Evolutionary conservation across 768 basidiomycete genomes (phyloP), one percentile per base, ranked within the genome.

Genomic region (Rickenella mellea): DNA sequence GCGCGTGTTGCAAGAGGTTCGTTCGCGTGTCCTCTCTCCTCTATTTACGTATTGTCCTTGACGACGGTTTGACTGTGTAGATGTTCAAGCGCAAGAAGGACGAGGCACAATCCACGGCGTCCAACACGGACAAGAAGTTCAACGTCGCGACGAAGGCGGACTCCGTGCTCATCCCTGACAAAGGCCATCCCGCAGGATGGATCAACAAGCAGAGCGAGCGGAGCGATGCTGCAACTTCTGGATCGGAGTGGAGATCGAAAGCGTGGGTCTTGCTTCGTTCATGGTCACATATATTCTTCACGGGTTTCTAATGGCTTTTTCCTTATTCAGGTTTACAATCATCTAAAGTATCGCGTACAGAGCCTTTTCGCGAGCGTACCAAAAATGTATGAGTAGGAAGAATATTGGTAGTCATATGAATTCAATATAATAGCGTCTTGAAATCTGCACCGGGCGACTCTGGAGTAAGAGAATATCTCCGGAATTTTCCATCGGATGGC

Each of bases 81-180:
- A 26, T 79, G 28, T 83, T 83, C 63, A 66, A 74, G 56, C 67
- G 67, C 22, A 79, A 77, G 56, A 74, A 76, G 53, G 71, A 67
- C 8, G 66, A 70, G 42, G 65, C 63, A 30, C 58, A 63, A 21
- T 71, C 71, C 60, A 61, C 61, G 46, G 54, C 54, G 31, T 63
- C 63, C 27, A 63, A 71, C 49, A 62, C 61, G 38, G 59, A 56
- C 20, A 77, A 78, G 7, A 79, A 85, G 49, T 91, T 94, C 71
- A 86, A 87, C 63, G 73, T 94, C 27, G 81, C 90, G 5, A 71
- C 79, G 46, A 83, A 83, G 64, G 68, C 80, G 21, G 65, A 85
- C 36, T 83, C 63, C 15, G 54, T 80, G 31, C 58, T 93, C 31
- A 59, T 93, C 29, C 70, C 72, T 3, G 62, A 74, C 17, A 64